A percentile compares a stretch with the other conserved stretches of the same genome.
Evolutionary conservation across 164 flowering plant species (phyloP).

Genomic region (Chimonanthus salicifolius): DNA sequence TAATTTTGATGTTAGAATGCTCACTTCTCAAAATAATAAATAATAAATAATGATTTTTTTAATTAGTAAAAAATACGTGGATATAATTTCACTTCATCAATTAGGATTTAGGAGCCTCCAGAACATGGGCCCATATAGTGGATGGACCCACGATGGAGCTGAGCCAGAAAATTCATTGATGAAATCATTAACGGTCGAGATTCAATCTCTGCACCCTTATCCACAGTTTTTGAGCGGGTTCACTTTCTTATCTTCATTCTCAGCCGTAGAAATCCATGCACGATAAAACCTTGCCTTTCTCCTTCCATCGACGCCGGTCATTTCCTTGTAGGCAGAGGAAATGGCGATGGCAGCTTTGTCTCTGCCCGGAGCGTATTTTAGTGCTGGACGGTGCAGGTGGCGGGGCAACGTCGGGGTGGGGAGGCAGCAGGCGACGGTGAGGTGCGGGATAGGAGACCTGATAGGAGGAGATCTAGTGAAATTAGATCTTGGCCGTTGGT

Average conservation of each 20-base stretch:
- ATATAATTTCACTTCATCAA: too few species aligned
- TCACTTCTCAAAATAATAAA: too few species aligned
- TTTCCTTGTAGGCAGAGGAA: background rate
- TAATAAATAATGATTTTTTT: too few species aligned
- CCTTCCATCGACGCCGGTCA: background rate
- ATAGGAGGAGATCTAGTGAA: conserved; percentile 68
- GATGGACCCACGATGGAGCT: too few species aligned
- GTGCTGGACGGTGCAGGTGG: background rate
- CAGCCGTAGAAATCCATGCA: background rate
- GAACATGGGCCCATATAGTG: too few species aligned
- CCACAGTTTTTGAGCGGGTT: background rate
- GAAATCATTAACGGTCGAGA: too few species aligned
- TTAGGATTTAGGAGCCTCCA: too few species aligned
- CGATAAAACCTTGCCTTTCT: background rate
- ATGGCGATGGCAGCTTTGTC: conserved; percentile 2
- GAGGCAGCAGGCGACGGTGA: background rate
- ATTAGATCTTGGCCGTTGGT: conserved; percentile 63
- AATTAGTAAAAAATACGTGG: too few species aligned
- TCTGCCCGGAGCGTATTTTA: background rate
- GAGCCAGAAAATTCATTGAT: too few species aligned
- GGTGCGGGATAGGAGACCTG: conserved; percentile 42
- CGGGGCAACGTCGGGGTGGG: background rate
- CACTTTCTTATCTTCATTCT: background rate
- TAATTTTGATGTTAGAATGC: too few species aligned
- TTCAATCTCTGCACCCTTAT: too few species aligned